Base-by-base conservation (phyloP, 768 basidiomycete genomes). In the Cyclocybe aegerita region DNA sequence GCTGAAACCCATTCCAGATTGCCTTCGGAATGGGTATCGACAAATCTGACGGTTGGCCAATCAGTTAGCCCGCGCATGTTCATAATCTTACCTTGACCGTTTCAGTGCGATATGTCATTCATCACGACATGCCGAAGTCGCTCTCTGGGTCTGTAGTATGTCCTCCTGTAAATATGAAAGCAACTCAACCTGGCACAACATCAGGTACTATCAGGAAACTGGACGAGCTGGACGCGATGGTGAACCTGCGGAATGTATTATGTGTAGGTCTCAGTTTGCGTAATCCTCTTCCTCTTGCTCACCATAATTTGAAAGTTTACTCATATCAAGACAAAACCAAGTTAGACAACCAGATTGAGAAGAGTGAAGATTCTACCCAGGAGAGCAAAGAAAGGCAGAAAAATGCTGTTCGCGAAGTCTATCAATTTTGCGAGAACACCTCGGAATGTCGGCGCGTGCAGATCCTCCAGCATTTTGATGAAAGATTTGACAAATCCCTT, bases 11-110 rank as follows among this genome's bases (percentile, higher is more conserved):
- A 9, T 44, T 16, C 32, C 60, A 94, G 93, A 83, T 94, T 56
- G 94, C 94, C 0, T 98, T 98, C 65, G 96, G 96, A 9, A 98
- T 98, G 94, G 95, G 96, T 1, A 91, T 96, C 43, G 91, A 95
- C 67, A 94, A 95, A 65, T 66, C 83, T 4, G 80, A 90, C 59
- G 88, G 88, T 88, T 64, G 54, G 71, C 44, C 32, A 31, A 33
- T 12, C 43, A 23, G 5, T 38, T 16, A 17, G 14, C 35, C 10
- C 42, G 30, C 29, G 11, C 2, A 10, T 7, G 49, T 34, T 41
- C 37, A 15, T 5, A 15, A 14, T 32, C 41, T 45, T 16, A 44
- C 9, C 7, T 52, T 43, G 23, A 34, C 53, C 54, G 39, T 29
- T 39, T 36, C 50, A 93, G 93, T 96, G 6, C 88, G 93, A 55